Evolutionary conservation across 208 protist species (phyloP).

Genomic region (Trypanosoma platydactyli): DNA sequence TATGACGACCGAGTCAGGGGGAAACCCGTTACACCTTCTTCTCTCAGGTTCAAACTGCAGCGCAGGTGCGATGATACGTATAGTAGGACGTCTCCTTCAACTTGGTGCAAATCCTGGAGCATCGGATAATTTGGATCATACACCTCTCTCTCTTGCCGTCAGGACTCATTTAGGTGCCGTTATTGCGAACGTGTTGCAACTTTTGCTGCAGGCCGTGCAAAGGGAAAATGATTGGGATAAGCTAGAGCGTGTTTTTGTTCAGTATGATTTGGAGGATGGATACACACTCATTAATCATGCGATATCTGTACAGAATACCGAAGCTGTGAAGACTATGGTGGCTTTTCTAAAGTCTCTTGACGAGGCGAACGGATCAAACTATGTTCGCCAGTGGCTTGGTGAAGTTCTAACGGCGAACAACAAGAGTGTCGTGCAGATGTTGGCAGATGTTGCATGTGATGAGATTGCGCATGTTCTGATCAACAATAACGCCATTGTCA

Average conservation of each 20-base stretch:
- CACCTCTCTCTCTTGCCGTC: constrained; percentile 12
- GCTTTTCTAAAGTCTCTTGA: constrained; percentile 26
- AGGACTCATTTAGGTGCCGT: constrained; percentile 7
- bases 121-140: constrained; percentile 18
- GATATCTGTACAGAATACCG: constrained; percentile 28
- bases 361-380: background rate
- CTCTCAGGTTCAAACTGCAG: constrained; percentile 34
- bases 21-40: constrained; percentile 41
- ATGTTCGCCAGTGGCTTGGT: constrained; percentile 31
- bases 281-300: constrained; percentile 47
- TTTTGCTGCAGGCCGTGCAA: constrained; percentile 1
- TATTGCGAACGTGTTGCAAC: background rate
- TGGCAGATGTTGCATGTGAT: constrained; percentile 25
- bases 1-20: constrained; percentile 14
- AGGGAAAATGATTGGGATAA: background rate
- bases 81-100: constrained; percentile 32
- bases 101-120: constrained; percentile 17
- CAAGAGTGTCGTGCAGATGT: constrained; percentile 21
- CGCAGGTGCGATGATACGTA: constrained; percentile 31
- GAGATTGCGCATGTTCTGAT: constrained; percentile 23
- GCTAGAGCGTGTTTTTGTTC: constrained; percentile 19
- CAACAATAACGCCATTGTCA: constrained; percentile 16
- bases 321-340: constrained; percentile 40
- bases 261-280: constrained; percentile 21
- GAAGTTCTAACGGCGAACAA: constrained; percentile 18